A percentile compares a stretch with the other conserved stretches of the same genome.
Evolutionary conservation across 2,329 filamentous ascomycete genomes (phyloP).

Genomic region (Chaetomium olivaceum): DNA sequence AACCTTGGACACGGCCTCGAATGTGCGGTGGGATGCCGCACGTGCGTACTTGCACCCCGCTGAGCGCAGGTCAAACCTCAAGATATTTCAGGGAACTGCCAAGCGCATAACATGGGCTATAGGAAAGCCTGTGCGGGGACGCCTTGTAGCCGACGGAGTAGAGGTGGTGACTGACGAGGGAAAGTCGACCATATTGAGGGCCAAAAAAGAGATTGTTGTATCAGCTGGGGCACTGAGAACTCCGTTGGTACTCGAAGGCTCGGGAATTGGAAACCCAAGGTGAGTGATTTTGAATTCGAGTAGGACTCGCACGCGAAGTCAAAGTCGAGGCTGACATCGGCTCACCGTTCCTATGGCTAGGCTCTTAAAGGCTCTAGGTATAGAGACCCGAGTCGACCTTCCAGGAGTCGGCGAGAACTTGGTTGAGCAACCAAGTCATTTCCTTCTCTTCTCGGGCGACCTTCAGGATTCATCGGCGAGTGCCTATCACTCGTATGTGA

Average conservation of each 20-base stretch:
- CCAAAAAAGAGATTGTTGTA: no score
- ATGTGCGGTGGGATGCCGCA: constrained; percentile 13
- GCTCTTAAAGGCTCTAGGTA: constrained; percentile 5
- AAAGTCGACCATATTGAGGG: no score
- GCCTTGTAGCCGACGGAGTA: no score
- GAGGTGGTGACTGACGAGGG: no score
- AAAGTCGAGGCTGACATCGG: no score
- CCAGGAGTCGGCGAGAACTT: constrained; percentile 11
- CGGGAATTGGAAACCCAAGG: constrained; percentile 10
- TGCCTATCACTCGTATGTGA: no score
- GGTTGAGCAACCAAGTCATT: constrained; percentile 7
- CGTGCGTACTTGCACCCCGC: constrained; percentile 11
- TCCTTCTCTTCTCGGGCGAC: background rate
- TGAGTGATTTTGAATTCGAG: background rate
- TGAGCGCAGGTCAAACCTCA: constrained; percentile 8
- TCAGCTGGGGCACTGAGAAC: background rate
- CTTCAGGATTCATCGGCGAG: background rate
- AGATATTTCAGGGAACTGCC: background rate
- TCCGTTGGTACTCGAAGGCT: constrained; percentile 7
- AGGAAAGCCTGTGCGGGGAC: no score
- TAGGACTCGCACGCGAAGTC: no score
- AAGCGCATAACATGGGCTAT: constrained; percentile 11
- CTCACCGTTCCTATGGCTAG: background rate
- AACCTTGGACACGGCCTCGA: background rate
- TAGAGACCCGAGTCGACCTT: constrained; percentile 1